Conservation (phyloP, 306 rosid genomes). For the Vachellia collinsii region DNA sequence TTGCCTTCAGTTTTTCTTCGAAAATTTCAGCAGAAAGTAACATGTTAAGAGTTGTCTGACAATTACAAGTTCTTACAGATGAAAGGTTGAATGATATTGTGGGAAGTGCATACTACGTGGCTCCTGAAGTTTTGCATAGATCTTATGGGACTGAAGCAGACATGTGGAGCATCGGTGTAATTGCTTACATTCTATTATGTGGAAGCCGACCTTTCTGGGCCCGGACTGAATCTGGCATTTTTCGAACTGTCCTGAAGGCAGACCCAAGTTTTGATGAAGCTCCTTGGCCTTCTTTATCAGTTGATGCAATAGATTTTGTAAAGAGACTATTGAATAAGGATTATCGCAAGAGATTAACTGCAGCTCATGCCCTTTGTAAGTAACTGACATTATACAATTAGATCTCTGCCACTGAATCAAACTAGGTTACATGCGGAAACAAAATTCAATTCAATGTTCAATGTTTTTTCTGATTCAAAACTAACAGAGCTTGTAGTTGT, state of each 20-base stretch:
- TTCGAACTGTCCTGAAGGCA: slow-evolving; percentile 62
- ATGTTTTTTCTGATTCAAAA: not conserved
- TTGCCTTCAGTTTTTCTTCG: slow-evolving; percentile 33
- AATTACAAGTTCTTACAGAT: slow-evolving; percentile 46
- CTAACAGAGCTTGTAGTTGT: not conserved
- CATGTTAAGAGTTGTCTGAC: not conserved
- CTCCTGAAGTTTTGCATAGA: slow-evolving; percentile 75
- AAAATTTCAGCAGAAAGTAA: slow-evolving; percentile 24
- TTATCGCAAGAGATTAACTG: slow-evolving; percentile 59
- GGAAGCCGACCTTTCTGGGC: slow-evolving; percentile 81
- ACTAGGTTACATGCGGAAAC: not conserved
- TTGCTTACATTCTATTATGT: slow-evolving; percentile 71
- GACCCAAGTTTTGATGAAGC: slow-evolving; percentile 68
- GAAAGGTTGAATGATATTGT: slow-evolving; percentile 73
- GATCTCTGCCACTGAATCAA: not conserved
- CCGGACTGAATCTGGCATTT: slow-evolving; percentile 67
- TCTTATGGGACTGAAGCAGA: slow-evolving; percentile 70
- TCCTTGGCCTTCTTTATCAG: slow-evolving; percentile 67
- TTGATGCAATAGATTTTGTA: slow-evolving; percentile 63
- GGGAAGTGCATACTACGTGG: slow-evolving; percentile 73
- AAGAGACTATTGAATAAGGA: slow-evolving; percentile 61
- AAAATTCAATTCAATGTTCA: not conserved
- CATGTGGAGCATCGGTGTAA: slow-evolving; percentile 80
- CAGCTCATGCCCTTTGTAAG: slow-evolving; percentile 65
- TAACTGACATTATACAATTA: not conserved